Percentiles rank a stretch among this genome's conserved stretches.
These are phyloP conservation scores for Angophora floribunda DNA, from an alignment of 345 rosid genomes.

Conservation along the genomic window DNA sequence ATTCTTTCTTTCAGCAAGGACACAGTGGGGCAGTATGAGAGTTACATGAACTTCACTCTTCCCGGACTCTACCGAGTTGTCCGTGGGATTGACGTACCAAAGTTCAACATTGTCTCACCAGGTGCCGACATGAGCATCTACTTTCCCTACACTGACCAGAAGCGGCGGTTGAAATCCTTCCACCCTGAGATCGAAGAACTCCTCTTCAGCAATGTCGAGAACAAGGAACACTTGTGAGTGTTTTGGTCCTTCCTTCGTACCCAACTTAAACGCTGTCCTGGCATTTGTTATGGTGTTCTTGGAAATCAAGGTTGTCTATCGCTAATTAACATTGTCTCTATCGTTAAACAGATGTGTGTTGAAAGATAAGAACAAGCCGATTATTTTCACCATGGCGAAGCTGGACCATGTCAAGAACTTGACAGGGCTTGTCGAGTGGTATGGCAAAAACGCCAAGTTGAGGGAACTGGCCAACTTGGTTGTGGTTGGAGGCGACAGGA, in stretches of 20 bases:
- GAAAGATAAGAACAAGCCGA: conserved; percentile 67
- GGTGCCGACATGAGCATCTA: conserved; percentile 71
- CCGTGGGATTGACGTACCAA: conserved; percentile 64
- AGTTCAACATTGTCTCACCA: conserved; percentile 80
- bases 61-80: conserved; percentile 74
- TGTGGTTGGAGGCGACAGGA: conserved; percentile 83
- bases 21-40: conserved; percentile 72
- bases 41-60: conserved; percentile 70
- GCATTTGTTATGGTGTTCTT: neutral
- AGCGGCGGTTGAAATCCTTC: conserved; percentile 41
- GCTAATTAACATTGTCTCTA: neutral
- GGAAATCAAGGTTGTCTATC: neutral
- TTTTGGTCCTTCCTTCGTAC: neutral
- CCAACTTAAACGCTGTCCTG: neutral
- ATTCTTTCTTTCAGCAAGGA: conserved; percentile 37
- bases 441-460: conserved; percentile 56
- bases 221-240: conserved; percentile 58
- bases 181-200: conserved; percentile 62
- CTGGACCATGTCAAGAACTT: conserved; percentile 6
- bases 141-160: conserved; percentile 51
- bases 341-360: conserved; percentile 43
- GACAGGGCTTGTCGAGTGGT: conserved; percentile 88
- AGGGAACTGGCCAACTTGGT: conserved; percentile 77
- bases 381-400: conserved; percentile 86
- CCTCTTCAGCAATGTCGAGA: conserved; percentile 61